phyloP scores from a whole-genome alignment of 1,284 basidiomycete species.

The Ceratorhiza oryzae-sativae region DNA sequence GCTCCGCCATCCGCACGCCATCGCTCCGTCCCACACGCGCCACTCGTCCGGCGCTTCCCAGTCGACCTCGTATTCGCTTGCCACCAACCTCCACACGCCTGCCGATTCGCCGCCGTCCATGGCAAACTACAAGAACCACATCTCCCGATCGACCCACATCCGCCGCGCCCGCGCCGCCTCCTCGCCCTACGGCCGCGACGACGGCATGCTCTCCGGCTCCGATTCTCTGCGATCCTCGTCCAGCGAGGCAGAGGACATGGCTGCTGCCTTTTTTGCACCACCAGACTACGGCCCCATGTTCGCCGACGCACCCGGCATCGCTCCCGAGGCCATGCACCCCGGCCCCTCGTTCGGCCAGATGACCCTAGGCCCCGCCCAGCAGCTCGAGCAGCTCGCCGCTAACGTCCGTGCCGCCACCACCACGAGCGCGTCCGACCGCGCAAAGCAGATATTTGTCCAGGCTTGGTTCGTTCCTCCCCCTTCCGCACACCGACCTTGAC shows the following conservation, averaged over 20 bases:
- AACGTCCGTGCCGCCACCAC: conserved; percentile 87
- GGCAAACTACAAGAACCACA: conserved; percentile 49
- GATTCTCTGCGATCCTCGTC: conserved; percentile 77
- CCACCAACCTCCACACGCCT: conserved; percentile 55
- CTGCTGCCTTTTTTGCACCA: conserved; percentile 57
- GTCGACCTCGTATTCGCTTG: conserved; percentile 44
- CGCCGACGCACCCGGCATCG: conserved; percentile 59
- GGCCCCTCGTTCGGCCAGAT: conserved; percentile 69
- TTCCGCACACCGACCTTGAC: background rate
- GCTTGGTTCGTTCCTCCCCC: conserved; percentile 67
- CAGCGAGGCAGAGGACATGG: conserved; percentile 82
- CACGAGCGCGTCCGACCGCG: conserved; percentile 84
- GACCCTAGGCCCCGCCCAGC: conserved; percentile 74
- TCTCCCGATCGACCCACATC: conserved; percentile 63
- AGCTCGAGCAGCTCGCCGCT: conserved; percentile 81
- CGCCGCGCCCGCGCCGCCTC: conserved; percentile 65
- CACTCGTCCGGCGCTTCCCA: conserved; percentile 57
- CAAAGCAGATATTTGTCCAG: conserved; percentile 89
- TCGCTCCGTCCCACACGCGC: conserved; percentile 48
- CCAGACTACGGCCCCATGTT: conserved; percentile 67
- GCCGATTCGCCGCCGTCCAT: conserved; percentile 66
- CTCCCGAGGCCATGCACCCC: conserved; percentile 33
- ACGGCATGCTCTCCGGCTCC: conserved; percentile 57
- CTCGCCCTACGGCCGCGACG: conserved; percentile 82
- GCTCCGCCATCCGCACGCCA: conserved; percentile 19